Evolutionary conservation across 345 rosid genomes (phyloP).

Genomic region (Syzygium grande): DNA sequence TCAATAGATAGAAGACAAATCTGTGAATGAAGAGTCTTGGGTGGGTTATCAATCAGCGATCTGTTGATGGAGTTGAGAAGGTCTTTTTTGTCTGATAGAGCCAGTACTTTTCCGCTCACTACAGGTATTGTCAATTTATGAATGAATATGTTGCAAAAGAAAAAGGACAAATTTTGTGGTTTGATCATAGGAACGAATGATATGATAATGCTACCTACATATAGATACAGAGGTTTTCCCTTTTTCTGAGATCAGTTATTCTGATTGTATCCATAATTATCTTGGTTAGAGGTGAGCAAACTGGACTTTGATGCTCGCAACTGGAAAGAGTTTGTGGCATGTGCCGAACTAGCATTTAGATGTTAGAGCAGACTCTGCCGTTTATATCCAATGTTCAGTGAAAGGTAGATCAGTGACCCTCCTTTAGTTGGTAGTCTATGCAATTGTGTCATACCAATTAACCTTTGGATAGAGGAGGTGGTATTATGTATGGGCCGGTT

Average conservation of each 20-base stretch:
- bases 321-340: not conserved
- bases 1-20: too few relatives aligned
- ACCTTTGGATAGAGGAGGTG: too few relatives aligned
- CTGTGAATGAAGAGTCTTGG: conserved; percentile 48
- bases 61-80: conserved; percentile 79
- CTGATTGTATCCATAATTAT: not conserved
- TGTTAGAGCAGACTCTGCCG: not conserved
- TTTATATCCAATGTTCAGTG: not conserved
- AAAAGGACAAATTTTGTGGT: not conserved
- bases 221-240: not conserved
- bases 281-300: not conserved
- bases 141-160: not conserved
- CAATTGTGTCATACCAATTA: not conserved
- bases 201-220: not conserved
- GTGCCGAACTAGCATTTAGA: not conserved
- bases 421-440: not conserved
- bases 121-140: conserved; percentile 32
- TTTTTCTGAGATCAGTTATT: not conserved
- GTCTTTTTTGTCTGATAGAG: conserved; percentile 73
- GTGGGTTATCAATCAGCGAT: conserved; percentile 61
- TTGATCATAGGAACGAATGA: not conserved
- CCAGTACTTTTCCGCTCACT: conserved; percentile 83
- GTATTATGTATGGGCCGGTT: too few relatives aligned
- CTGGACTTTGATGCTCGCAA: not conserved
- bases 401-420: not conserved